Conservation (phyloP, 2,329 filamentous ascomycete genomes). For the Lecanoromycetidae sp. region DNA sequence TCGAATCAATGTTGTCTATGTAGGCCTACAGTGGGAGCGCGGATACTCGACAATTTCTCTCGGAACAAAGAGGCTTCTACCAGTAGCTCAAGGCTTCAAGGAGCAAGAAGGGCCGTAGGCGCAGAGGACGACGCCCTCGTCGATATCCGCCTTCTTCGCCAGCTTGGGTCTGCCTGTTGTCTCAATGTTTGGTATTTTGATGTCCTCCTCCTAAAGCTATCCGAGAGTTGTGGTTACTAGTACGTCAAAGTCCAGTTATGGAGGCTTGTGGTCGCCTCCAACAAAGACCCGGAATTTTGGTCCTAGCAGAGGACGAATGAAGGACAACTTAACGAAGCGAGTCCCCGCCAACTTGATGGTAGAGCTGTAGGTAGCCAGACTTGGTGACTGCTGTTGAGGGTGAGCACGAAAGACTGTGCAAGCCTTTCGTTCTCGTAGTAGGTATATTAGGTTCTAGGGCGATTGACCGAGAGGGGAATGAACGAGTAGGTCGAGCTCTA, state of each 20-base stretch:
- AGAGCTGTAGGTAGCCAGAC: constrained; percentile 25
- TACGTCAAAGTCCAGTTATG: constrained; percentile 61
- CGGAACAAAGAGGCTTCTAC: too few species aligned
- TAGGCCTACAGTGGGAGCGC: not conserved
- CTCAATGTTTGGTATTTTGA: not conserved
- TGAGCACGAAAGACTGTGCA: constrained; percentile 15
- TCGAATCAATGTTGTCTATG: not conserved
- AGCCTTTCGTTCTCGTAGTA: constrained; percentile 15
- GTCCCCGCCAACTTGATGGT: constrained; percentile 91
- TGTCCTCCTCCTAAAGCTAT: not conserved
- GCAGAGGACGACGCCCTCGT: constrained; percentile 12
- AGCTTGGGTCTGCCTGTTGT: constrained; percentile 2
- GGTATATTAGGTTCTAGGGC: too few species aligned
- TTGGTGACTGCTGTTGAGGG: constrained; percentile 1
- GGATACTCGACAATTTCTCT: not conserved
- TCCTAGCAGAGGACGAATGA: constrained; percentile 80
- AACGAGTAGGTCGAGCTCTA: too few species aligned
- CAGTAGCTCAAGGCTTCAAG: not conserved
- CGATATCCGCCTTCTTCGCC: constrained; percentile 2
- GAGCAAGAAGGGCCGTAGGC: not conserved
- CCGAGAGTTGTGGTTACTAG: constrained; percentile 24
- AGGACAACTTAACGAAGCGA: constrained; percentile 58
- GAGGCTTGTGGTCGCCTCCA: constrained; percentile 94
- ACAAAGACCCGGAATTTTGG: constrained; percentile 87
- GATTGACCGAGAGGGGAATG: too few species aligned